These are phyloP conservation scores for Wallemia mellicola DNA, from an alignment of 1,284 basidiomycete genomes.

Conservation along the genomic window DNA sequence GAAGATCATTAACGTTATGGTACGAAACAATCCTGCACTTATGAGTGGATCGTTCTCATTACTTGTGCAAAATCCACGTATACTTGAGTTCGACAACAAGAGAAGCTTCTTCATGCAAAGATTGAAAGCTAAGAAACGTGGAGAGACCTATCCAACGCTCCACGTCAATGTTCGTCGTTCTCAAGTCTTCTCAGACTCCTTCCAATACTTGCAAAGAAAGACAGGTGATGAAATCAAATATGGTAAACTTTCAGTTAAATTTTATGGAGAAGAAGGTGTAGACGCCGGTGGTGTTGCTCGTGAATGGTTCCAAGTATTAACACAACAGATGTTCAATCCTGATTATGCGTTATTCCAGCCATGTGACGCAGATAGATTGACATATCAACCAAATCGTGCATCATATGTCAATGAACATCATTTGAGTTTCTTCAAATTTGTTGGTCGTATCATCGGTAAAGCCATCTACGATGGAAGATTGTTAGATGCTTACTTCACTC, in stretches of 20 bases:
- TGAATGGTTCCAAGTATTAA: constrained; percentile 96
- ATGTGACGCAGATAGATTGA: constrained; percentile 70
- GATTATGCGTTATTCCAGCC: constrained; percentile 96
- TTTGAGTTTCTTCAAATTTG: constrained; percentile 92
- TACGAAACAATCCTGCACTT: constrained; percentile 83
- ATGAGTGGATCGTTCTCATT: constrained; percentile 97
- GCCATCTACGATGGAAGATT: constrained; percentile 84
- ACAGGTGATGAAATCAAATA: constrained; percentile 90
- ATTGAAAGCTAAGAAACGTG: constrained; percentile 51
- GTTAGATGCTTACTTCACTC: constrained; percentile 89
- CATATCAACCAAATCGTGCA: constrained; percentile 87
- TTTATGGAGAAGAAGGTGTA: constrained; percentile 91
- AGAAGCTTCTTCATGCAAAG: constrained; percentile 95
- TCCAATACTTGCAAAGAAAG: constrained; percentile 63
- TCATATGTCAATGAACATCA: constrained; percentile 86
- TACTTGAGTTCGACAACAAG: constrained; percentile 99
- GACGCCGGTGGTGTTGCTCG: constrained; percentile 94
- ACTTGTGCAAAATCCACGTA: constrained; percentile 77
- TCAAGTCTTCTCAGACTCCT: constrained; percentile 91
- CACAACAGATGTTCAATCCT: constrained; percentile 98
- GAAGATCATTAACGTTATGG: constrained; percentile 87
- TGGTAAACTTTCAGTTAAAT: constrained; percentile 85
- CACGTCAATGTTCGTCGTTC: constrained; percentile 76
- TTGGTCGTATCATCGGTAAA: constrained; percentile 86
- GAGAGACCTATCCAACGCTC: constrained; percentile 44